A percentile compares a stretch with the other conserved stretches of the same genome.
phyloP scores from a whole-genome alignment of 2,329 filamentous ascomycete genomes.

The Cordyceps militaris region DNA sequence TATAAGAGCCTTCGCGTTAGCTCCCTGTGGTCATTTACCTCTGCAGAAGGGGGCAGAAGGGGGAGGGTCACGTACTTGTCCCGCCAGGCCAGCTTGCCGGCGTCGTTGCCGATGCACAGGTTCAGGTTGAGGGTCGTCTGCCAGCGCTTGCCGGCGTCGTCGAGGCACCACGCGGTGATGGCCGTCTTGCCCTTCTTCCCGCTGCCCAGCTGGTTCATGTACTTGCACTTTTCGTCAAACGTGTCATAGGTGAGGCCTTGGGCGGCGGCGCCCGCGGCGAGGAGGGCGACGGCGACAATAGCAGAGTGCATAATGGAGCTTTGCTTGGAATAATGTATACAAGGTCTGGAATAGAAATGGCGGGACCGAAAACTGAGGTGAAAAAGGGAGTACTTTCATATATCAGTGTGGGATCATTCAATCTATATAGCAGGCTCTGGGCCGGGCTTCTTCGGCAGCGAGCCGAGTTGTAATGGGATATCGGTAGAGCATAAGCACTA shows the following conservation, averaged over 20 bases:
- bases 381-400: neutral
- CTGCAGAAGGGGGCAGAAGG: no score
- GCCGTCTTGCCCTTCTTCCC: neutral
- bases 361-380: no score
- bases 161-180: neutral
- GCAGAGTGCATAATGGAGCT: neutral
- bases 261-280: neutral
- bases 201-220: neutral
- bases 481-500: neutral
- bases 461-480: neutral
- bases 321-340: neutral
- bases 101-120: slow-evolving; percentile 2
- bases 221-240: neutral
- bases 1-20: neutral
- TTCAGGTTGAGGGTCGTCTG: slow-evolving; percentile 3
- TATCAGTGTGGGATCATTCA: neutral
- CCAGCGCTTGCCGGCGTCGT: neutral
- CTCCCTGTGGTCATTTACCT: no score
- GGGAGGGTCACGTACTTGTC: neutral
- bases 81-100: slow-evolving; percentile 1
- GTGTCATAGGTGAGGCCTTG: neutral
- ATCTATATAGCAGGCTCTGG: neutral
- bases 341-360: no score
- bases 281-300: neutral
- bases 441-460: neutral